phyloP scores from a whole-genome alignment of 1,284 basidiomycete genomes.

The Salmacisia buchloeana region DNA sequence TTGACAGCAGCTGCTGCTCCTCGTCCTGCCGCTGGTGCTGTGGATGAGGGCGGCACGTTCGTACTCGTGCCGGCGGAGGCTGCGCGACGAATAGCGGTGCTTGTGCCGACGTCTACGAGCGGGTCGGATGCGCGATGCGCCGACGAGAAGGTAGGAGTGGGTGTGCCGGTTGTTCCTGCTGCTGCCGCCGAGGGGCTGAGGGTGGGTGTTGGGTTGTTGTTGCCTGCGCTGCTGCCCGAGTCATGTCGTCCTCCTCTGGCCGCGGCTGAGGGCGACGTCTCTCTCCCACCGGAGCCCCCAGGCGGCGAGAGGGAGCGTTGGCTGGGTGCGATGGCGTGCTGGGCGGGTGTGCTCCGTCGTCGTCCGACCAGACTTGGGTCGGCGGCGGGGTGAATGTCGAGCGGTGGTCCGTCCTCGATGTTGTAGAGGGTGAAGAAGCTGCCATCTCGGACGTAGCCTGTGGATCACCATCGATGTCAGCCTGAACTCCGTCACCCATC shows the following conservation, averaged over 20 bases:
- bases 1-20: neutral
- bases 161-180: no score
- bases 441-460: slow-evolving; percentile 34
- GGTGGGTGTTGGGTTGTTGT: no score
- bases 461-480: neutral
- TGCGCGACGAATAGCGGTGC: neutral
- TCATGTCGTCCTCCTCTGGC: no score
- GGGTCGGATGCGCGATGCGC: no score
- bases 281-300: neutral
- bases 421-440: slow-evolving; percentile 34
- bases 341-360: neutral
- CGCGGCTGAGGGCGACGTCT: no score
- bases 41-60: no score
- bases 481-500: neutral
- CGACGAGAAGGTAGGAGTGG: no score
- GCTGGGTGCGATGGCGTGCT: neutral
- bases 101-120: no score
- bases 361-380: neutral
- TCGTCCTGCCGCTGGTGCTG: neutral
- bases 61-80: neutral
- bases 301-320: slow-evolving; percentile 4
- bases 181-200: no score
- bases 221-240: no score
- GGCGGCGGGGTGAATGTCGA: neutral
- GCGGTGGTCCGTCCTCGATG: slow-evolving; percentile 26